phyloP scores from a whole-genome alignment of 1,284 basidiomycete genomes.

The Boletus albobrunnescens region DNA sequence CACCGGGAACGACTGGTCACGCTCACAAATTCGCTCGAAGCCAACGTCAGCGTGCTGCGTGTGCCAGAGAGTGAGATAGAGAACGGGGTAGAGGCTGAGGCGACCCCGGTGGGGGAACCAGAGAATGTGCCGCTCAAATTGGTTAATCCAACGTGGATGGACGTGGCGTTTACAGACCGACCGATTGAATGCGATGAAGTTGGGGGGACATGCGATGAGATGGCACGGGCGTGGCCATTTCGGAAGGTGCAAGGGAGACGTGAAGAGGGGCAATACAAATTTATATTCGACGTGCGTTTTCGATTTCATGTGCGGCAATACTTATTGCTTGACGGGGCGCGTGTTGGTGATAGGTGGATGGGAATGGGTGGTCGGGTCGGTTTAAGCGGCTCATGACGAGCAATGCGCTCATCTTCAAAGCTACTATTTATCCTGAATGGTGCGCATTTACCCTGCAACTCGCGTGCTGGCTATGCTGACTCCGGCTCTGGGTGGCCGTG shows the following conservation, averaged over 20 bases:
- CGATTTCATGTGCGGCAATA: background rate
- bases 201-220: slow-evolving; percentile 40
- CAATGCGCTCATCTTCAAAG: slow-evolving; percentile 60
- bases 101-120: slow-evolving; percentile 41
- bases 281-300: slow-evolving; percentile 49
- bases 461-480: background rate
- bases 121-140: slow-evolving; percentile 33
- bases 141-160: slow-evolving; percentile 51
- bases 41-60: slow-evolving; percentile 27
- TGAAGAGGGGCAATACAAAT: slow-evolving; percentile 59
- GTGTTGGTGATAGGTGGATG: slow-evolving; percentile 44
- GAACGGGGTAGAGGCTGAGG: slow-evolving; percentile 3
- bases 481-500: no score
- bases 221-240: slow-evolving; percentile 48
- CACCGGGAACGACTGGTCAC: slow-evolving; percentile 43
- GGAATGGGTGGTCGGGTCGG: slow-evolving; percentile 68
- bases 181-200: slow-evolving; percentile 45
- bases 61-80: background rate
- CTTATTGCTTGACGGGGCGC: background rate
- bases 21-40: slow-evolving; percentile 34
- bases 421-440: slow-evolving; percentile 66
- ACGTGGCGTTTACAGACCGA: slow-evolving; percentile 51
- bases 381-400: slow-evolving; percentile 64
- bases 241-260: slow-evolving; percentile 37
- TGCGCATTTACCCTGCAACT: slow-evolving; percentile 21